Evolutionary conservation across 352 stramenopile genomes (phyloP), one percentile per base, ranked within the genome.

Genomic region (Globisporangium acanthophoron): DNA sequence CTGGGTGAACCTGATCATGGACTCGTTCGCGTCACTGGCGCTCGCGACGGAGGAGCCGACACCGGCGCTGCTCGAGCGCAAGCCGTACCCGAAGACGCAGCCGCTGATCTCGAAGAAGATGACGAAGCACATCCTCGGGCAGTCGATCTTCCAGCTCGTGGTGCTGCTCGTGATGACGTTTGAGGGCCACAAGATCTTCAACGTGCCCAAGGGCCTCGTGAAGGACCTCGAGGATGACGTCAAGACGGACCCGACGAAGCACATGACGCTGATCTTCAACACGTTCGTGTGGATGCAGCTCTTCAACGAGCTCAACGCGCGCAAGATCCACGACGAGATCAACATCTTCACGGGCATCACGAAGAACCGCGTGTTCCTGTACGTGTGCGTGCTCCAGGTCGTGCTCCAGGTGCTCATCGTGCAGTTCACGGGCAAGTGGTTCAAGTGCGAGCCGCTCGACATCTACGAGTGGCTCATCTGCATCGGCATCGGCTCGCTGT

Each of bases 1-100:
- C 0, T 99, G 96, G 96, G 94, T 99, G 47, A 99, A 99, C 66
- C 76, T 99, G 16, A 98, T 99, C 69, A 99, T 99, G 96, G 97
- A 99, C 68, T 98, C 94, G 7, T 97, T 98, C 64, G 96, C 94
- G 20, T 96, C 96, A 12, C 66, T 99, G 20, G 95, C 96, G 5
- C 79, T 99, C 18, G 96, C 93, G 27, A 98, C 96, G 2, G 96
- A 99, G 69, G 74, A 82, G 6, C 96, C 96, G 7, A 95, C 80
- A 0, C 46, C 73, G 1, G 80, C 92, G 21, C 70, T 99, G n/a
- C 75, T 99, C 2, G 78, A 97, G 13, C 84, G 95, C n/a, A 73
- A 75, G 11, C 96, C 96, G 18, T 98, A 98, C 70, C 82, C 82
- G 11, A 90, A 95, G 45, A 90, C 96, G 39, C 87, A 96, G 45